These are phyloP conservation scores for Saccharomycopsis selenospora DNA, from an alignment of 805 yeast species.

Conservation along the genomic window DNA sequence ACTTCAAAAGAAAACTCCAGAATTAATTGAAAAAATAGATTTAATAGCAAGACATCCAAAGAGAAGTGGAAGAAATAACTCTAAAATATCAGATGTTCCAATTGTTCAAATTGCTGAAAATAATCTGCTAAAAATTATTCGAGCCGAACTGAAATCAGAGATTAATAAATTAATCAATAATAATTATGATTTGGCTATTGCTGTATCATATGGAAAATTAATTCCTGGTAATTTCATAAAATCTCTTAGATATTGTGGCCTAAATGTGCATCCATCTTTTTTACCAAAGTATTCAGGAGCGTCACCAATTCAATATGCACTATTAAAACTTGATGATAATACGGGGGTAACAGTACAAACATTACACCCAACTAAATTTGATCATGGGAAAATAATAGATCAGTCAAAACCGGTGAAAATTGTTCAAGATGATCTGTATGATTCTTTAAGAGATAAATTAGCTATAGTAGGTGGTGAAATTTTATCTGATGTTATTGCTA, in stretches of 20 bases:
- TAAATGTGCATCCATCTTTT: conserved; percentile 89
- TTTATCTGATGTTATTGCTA: conserved; percentile 38
- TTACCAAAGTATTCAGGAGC: conserved; percentile 82
- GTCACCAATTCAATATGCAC: conserved; percentile 78
- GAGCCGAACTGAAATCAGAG: conserved; percentile 47
- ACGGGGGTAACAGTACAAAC: conserved; percentile 92
- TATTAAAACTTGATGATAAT: conserved; percentile 49
- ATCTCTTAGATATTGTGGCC: conserved; percentile 51
- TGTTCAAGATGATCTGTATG: conserved; percentile 26
- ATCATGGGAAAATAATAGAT: conserved; percentile 60
- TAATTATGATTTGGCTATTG: conserved; percentile 62
- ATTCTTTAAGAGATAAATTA: conserved; percentile 41
- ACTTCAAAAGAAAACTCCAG: conserved; percentile 20
- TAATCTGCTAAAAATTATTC: conserved; percentile 31
- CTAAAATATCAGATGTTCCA: conserved; percentile 44
- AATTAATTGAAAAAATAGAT: conserved; percentile 37
- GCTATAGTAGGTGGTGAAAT: conserved; percentile 58
- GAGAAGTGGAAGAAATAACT: conserved; percentile 51
- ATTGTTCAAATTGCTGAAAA: conserved; percentile 36
- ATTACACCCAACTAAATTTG: conserved; percentile 80
- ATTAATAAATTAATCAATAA: conserved; percentile 26
- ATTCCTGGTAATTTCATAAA: conserved; percentile 59
- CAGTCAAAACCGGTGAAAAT: conserved; percentile 46
- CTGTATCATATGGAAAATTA: conserved; percentile 82
- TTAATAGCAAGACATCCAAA: conserved; percentile 61